phyloP scores from a whole-genome alignment of 2,329 filamentous ascomycete genomes.

The Claviceps africana region DNA sequence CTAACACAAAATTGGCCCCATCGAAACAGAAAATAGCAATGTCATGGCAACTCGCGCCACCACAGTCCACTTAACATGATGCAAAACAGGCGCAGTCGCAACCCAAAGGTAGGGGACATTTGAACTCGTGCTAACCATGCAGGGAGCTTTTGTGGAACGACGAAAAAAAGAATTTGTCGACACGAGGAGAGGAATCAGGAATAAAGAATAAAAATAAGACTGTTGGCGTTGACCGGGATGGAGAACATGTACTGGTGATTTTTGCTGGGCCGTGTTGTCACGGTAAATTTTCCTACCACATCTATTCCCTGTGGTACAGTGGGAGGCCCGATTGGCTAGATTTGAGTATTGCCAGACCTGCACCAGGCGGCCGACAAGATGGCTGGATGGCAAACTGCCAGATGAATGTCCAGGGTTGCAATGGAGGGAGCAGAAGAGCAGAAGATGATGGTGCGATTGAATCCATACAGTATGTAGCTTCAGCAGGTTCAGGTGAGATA shows the following conservation, averaged over 20 bases:
- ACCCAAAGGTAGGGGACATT: not conserved
- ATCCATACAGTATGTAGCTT: not conserved
- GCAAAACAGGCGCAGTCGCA: not conserved
- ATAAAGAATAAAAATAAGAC: not conserved
- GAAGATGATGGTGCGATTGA: not conserved
- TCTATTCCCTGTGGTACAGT: not conserved
- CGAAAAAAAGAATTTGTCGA: not conserved
- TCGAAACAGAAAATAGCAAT: not conserved
- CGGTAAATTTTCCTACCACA: not conserved
- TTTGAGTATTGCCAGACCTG: not conserved
- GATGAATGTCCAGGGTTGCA: not conserved
- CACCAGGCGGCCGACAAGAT: not conserved
- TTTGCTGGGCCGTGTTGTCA: not conserved
- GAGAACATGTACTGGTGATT: not conserved
- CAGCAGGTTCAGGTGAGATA: not conserved
- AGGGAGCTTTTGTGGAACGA: not conserved
- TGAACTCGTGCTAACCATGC: not conserved
- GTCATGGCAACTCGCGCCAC: not conserved
- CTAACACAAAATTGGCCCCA: not conserved
- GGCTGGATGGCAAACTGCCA: not conserved
- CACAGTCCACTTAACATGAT: not conserved
- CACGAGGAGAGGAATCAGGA: too few species aligned
- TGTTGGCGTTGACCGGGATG: not conserved
- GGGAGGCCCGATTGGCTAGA: not conserved
- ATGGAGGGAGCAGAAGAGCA: too few species aligned